A percentile compares a stretch with the other conserved stretches of the same genome.
Conservation (phyloP, 2,329 filamentous ascomycete species). For the Eutypa lata region DNA sequence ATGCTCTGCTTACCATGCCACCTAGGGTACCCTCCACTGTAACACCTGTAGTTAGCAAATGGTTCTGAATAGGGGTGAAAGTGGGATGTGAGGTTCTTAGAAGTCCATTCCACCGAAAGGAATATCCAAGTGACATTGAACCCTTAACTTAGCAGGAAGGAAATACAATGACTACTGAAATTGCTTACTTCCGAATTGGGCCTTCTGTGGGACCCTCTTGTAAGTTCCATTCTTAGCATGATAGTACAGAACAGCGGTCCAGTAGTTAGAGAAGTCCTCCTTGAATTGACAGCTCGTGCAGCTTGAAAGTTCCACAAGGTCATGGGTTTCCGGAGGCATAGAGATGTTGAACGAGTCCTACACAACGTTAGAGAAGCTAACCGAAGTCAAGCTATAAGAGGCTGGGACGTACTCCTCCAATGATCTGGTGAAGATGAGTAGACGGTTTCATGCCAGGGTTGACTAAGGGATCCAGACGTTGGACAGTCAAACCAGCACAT, state of each 20-base stretch:
- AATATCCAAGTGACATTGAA: too few relatives aligned
- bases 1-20: slow-evolving; percentile 29
- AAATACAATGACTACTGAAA: too few relatives aligned
- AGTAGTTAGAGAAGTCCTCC: slow-evolving; percentile 41
- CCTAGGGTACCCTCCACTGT: slow-evolving; percentile 30
- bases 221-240: slow-evolving; percentile 34
- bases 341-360: slow-evolving; percentile 30
- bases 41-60: too few relatives aligned
- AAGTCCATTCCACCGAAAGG: too few relatives aligned
- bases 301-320: slow-evolving; percentile 28
- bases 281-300: slow-evolving; percentile 42
- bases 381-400: slow-evolving; percentile 2
- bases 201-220: slow-evolving; percentile 25
- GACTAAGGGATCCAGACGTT: slow-evolving; percentile 17
- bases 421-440: slow-evolving; percentile 17
- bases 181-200: slow-evolving; percentile 15
- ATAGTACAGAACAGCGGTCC: slow-evolving; percentile 39
- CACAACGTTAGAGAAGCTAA: not conserved
- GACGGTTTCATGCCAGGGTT: slow-evolving; percentile 14
- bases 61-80: too few relatives aligned
- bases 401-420: slow-evolving; percentile 15
- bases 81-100: too few relatives aligned
- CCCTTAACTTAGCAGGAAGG: too few relatives aligned
- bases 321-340: slow-evolving; percentile 22
- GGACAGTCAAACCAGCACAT: slow-evolving; percentile 12